Conservation (phyloP, 2,329 filamentous ascomycete species). For the Coniosporium tulheliwenetii region DNA sequence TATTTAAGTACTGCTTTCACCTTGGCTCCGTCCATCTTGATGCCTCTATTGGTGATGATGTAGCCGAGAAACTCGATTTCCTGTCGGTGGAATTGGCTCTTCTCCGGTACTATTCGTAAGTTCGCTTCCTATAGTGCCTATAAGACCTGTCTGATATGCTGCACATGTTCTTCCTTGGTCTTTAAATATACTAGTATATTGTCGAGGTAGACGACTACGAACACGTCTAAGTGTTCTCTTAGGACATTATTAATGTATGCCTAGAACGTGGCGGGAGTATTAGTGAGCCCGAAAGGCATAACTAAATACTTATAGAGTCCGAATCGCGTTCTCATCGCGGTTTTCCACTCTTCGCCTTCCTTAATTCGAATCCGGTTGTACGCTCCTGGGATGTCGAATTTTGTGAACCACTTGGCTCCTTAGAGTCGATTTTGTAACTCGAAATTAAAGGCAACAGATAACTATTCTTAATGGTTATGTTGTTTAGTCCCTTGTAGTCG, state of each 20-base stretch:
- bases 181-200: neutral
- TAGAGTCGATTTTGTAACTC: conserved; percentile 7
- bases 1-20: conserved; percentile 1
- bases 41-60: conserved; percentile 1
- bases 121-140: neutral
- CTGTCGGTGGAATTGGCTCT: conserved; percentile 4
- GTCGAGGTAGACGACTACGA: neutral
- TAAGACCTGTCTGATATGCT: conserved; percentile 7
- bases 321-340: conserved; percentile 15
- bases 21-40: conserved; percentile 1
- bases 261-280: conserved; percentile 2
- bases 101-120: conserved; percentile 4
- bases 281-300: conserved; percentile 10
- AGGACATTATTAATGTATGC: conserved; percentile 9
- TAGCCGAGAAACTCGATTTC: conserved; percentile 7
- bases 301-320: conserved; percentile 19
- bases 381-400: conserved; percentile 7
- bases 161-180: conserved; percentile 1
- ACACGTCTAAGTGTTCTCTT: conserved; percentile 7
- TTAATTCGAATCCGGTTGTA: conserved; percentile 19
- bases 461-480: conserved; percentile 12
- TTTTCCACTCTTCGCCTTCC: conserved; percentile 18
- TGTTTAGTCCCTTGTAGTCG: conserved; percentile 12
- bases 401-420: conserved; percentile 7
- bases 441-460: conserved; percentile 11